A percentile compares a stretch with the other conserved stretches of the same genome.
Conservation (phyloP, 1,139 yeast species). For the Candida frijolesensis region DNA sequence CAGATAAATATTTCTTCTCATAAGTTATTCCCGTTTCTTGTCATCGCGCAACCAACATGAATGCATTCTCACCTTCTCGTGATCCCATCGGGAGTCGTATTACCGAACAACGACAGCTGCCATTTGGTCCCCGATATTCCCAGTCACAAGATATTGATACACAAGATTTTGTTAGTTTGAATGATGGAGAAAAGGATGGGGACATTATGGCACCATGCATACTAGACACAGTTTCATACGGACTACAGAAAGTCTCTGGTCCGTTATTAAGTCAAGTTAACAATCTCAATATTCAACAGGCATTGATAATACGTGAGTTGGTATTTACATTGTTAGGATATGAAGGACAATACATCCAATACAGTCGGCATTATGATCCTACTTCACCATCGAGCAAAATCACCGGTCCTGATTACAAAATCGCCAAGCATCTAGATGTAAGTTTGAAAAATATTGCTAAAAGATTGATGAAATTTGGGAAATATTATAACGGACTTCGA, state of each 20-base stretch:
- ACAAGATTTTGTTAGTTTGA: constrained; percentile 11
- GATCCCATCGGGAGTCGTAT: not conserved
- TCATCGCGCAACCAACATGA: constrained; percentile 1
- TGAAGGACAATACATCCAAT: constrained; percentile 79
- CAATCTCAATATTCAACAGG: constrained; percentile 64
- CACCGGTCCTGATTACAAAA: constrained; percentile 73
- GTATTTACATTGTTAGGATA: constrained; percentile 69
- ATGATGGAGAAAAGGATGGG: not conserved
- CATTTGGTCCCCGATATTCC: not conserved
- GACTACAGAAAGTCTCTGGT: constrained; percentile 30
- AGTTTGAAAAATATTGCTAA: constrained; percentile 74
- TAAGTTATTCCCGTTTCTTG: not conserved
- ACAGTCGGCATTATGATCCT: constrained; percentile 62
- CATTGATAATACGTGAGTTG: constrained; percentile 69
- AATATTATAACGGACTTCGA: constrained; percentile 55
- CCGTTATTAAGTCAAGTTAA: constrained; percentile 45
- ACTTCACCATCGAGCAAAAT: constrained; percentile 35
- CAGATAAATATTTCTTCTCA: no score
- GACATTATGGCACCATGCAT: constrained; percentile 10
- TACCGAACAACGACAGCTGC: not conserved
- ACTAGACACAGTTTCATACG: not conserved
- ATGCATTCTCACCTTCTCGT: not conserved
- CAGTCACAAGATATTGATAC: not conserved
- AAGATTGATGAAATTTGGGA: constrained; percentile 62
- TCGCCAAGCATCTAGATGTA: constrained; percentile 73